These are phyloP conservation scores for Thalassiosira livingstoniorum DNA, from an alignment of 352 stramenopile species.

Conservation along the genomic window DNA sequence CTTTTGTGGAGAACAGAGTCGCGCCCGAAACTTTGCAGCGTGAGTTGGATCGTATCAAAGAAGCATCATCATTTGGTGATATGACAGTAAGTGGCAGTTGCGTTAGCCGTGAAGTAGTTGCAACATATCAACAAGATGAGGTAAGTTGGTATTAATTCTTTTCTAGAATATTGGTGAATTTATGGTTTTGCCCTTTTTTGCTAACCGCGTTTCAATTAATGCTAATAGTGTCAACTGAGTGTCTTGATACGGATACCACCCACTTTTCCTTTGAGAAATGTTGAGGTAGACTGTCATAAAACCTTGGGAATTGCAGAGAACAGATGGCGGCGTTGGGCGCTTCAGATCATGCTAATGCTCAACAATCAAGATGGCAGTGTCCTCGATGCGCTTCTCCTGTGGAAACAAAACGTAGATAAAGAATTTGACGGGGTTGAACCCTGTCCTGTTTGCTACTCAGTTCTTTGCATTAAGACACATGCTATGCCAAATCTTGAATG, in stretches of 20 bases:
- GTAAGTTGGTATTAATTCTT: constrained; percentile 33
- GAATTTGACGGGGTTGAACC: constrained; percentile 89
- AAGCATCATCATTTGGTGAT: constrained; percentile 68
- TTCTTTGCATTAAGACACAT: constrained; percentile 87
- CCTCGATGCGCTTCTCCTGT: constrained; percentile 81
- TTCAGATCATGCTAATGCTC: constrained; percentile 84
- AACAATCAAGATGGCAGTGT: constrained; percentile 83
- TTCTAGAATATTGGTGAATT: constrained; percentile 7
- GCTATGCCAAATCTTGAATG: constrained; percentile 87
- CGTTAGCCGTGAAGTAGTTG: constrained; percentile 76
- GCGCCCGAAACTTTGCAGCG: constrained; percentile 69
- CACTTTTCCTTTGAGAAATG: constrained; percentile 81
- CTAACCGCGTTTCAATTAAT: neutral
- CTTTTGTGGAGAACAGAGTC: constrained; percentile 77
- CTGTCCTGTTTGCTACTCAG: constrained; percentile 90
- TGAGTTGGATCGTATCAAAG: constrained; percentile 73
- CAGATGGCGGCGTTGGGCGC: constrained; percentile 77
- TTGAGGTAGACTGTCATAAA: constrained; percentile 82
- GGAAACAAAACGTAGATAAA: constrained; percentile 88
- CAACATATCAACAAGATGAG: constrained; percentile 84
- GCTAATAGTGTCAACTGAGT: constrained; percentile 68
- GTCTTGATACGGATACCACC: constrained; percentile 77
- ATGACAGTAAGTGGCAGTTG: constrained; percentile 77
- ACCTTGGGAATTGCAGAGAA: constrained; percentile 79
- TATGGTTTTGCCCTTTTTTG: neutral